phyloP scores from a whole-genome alignment of 2,329 filamentous ascomycete species.

The Trichophyton benhamiae region DNA sequence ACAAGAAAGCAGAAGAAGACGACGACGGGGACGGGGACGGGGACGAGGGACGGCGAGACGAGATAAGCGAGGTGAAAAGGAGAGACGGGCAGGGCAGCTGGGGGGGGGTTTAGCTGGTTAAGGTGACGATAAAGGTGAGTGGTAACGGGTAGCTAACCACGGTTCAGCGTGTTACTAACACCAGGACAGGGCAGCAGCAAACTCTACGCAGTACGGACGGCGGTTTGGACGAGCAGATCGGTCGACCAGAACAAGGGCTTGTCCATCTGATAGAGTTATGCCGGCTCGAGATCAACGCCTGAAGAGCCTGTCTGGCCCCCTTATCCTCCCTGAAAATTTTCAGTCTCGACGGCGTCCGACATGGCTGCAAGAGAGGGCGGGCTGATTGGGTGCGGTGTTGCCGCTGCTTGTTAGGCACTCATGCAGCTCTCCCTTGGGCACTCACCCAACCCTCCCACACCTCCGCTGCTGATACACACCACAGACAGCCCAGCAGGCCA shows the following conservation, averaged over 20 bases:
- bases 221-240: neutral
- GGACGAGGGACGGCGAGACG: neutral
- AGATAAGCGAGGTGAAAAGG: neutral
- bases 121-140: neutral
- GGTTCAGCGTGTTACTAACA: no score
- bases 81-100: neutral
- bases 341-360: neutral
- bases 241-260: neutral
- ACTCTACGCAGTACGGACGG: no score
- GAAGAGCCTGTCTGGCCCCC: neutral
- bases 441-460: neutral
- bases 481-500: neutral
- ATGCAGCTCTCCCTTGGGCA: conserved; percentile 10
- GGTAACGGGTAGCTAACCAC: no score
- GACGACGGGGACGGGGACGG: neutral
- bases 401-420: conserved; percentile 12
- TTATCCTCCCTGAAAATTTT: neutral
- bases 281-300: neutral
- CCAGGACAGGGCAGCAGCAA: neutral
- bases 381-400: neutral
- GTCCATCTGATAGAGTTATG: no score
- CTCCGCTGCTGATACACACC: neutral
- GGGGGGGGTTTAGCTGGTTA: neutral
- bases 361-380: neutral
- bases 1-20: no score